A percentile compares a stretch with the other conserved stretches of the same genome.
Evolutionary conservation across 306 rosid genomes (phyloP).

Genomic region (Quercus bicolor): DNA sequence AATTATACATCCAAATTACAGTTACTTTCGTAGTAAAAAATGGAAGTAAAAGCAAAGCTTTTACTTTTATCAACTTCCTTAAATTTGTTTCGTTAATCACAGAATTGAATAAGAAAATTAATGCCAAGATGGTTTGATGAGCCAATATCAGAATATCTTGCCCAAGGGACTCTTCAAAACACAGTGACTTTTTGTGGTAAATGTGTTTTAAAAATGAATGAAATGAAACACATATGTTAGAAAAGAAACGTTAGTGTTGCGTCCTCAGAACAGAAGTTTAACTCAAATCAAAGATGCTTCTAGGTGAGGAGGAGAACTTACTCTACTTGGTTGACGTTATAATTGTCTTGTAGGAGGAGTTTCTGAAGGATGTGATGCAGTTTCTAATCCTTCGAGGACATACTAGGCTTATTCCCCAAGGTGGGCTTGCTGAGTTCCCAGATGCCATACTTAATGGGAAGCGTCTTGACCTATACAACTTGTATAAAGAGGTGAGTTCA

Average conservation of each 20-base stretch:
- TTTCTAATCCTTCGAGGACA: slow-evolving; percentile 92
- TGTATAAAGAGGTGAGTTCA: slow-evolving; percentile 81
- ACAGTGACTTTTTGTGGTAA: not conserved
- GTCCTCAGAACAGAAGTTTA: not conserved
- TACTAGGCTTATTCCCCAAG: slow-evolving; percentile 86
- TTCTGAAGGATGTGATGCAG: slow-evolving; percentile 96
- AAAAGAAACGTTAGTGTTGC: not conserved
- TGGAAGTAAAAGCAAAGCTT: not conserved
- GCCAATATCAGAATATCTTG: not conserved
- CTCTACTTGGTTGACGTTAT: not conserved
- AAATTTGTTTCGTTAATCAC: not conserved
- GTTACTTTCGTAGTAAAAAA: not conserved
- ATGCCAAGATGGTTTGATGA: not conserved
- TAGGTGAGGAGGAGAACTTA: not conserved
- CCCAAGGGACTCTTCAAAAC: not conserved
- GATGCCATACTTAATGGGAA: slow-evolving; percentile 98
- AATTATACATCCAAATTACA: not conserved
- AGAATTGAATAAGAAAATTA: not conserved
- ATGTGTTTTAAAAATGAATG: not conserved
- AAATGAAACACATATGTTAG: not conserved
- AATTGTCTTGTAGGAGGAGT: slow-evolving; percentile 66
- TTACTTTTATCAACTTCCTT: not conserved
- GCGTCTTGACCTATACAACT: slow-evolving; percentile 95
- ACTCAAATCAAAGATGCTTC: not conserved
- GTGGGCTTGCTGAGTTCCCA: slow-evolving; percentile 88